These are phyloP conservation scores for Paracoccidioides brasiliensis DNA, from an alignment of 2,329 filamentous ascomycete genomes.

Conservation along the genomic window DNA sequence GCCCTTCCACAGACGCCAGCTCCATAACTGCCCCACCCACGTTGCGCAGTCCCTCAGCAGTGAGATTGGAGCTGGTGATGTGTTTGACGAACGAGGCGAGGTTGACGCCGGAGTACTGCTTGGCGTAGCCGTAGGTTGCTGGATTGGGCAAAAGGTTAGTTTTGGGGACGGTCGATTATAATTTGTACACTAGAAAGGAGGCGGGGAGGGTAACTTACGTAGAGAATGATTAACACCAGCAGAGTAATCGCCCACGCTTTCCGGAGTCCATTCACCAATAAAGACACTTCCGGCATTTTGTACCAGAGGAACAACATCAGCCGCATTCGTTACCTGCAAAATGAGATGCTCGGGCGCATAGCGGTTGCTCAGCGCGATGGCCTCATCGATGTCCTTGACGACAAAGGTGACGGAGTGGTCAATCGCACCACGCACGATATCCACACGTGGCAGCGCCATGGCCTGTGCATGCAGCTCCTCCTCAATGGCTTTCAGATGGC, in stretches of 20 bases:
- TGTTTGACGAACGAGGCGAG: slow-evolving; percentile 93
- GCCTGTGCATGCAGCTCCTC: slow-evolving; percentile 84
- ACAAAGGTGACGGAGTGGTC: slow-evolving; percentile 80
- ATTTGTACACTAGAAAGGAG: neutral
- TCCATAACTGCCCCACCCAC: slow-evolving; percentile 88
- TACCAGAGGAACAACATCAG: slow-evolving; percentile 60
- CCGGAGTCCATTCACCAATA: slow-evolving; percentile 89
- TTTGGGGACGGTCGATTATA: neutral
- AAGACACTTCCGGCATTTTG: slow-evolving; percentile 95
- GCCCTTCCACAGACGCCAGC: slow-evolving; percentile 81
- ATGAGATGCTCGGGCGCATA: slow-evolving; percentile 97
- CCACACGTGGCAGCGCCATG: slow-evolving; percentile 71
- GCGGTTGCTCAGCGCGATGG: slow-evolving; percentile 72
- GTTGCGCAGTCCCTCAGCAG: slow-evolving; percentile 68
- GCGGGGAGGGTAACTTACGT: slow-evolving; percentile 49
- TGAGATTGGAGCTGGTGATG: slow-evolving; percentile 89
- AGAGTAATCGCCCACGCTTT: slow-evolving; percentile 95
- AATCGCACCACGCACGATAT: slow-evolving; percentile 84
- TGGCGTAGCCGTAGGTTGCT: slow-evolving; percentile 97
- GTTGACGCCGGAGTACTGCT: slow-evolving; percentile 97
- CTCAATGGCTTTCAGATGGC: slow-evolving; percentile 69
- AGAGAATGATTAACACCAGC: slow-evolving; percentile 95
- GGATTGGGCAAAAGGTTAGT: slow-evolving; percentile 14
- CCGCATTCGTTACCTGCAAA: slow-evolving; percentile 68
- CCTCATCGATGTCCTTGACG: slow-evolving; percentile 56